phyloP scores from a whole-genome alignment of 148 eudicot genomes.

The Nyssa sinensis region DNA sequence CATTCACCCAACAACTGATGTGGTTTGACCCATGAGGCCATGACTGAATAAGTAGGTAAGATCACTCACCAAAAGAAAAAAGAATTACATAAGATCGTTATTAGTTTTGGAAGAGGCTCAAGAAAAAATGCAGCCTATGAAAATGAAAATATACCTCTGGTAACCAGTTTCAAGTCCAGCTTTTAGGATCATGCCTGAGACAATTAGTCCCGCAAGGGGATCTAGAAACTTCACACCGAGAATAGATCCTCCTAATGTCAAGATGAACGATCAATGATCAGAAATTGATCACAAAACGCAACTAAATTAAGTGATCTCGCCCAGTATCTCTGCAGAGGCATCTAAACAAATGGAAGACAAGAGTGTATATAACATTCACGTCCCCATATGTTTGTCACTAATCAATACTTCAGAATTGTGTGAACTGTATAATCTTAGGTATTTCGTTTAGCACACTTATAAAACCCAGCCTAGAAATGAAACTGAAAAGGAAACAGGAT shows the following conservation, averaged over 20 bases:
- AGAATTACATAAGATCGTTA: not conserved
- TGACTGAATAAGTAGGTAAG: not conserved
- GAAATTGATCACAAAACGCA: not conserved
- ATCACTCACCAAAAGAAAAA: too few species aligned
- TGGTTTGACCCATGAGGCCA: not conserved
- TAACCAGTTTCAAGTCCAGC: constrained; percentile 95
- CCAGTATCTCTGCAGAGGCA: too few species aligned
- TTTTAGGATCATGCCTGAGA: constrained; percentile 92
- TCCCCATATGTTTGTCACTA: not conserved
- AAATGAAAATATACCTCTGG: constrained; percentile 53
- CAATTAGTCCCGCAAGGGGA: constrained; percentile 93
- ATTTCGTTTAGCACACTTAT: too few species aligned
- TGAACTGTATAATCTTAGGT: not conserved
- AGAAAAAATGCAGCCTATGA: not conserved
- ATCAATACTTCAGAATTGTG: not conserved
- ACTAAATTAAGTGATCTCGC: too few species aligned
- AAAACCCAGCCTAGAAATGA: too few species aligned
- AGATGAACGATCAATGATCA: constrained; percentile 21
- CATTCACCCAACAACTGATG: not conserved
- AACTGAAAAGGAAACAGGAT: too few species aligned
- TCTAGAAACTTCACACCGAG: constrained; percentile 87
- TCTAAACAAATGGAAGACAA: not conserved
- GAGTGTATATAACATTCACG: not conserved
- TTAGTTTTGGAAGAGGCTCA: not conserved
- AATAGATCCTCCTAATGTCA: constrained; percentile 76